Percentiles rank a stretch among this genome's conserved stretches.
These are phyloP conservation scores for Capsicum rhomboideum DNA, from an alignment of 257 asterid genomes.

Conservation along the genomic window DNA sequence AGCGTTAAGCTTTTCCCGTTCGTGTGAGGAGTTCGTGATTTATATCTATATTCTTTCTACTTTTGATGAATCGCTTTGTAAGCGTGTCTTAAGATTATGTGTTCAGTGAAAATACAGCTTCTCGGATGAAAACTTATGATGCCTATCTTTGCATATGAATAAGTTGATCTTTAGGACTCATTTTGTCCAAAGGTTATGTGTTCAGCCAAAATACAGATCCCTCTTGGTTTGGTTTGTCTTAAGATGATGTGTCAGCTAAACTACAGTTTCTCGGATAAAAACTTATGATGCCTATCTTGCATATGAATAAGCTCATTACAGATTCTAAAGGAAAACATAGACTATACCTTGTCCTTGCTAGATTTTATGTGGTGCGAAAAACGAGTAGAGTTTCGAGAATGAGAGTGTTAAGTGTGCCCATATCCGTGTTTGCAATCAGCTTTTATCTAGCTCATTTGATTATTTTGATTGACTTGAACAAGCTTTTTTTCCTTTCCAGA, in stretches of 20 bases:
- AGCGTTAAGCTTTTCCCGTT: background rate
- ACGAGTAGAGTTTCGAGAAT: background rate
- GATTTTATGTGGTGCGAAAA: background rate
- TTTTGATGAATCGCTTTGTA: background rate
- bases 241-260: background rate
- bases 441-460: background rate
- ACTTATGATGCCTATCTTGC: background rate
- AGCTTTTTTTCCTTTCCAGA: slow-evolving; percentile 35
- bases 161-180: background rate
- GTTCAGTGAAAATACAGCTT: background rate
- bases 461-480: background rate
- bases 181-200: background rate
- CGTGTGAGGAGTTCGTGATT: background rate
- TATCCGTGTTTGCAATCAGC: background rate
- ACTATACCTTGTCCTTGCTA: background rate
- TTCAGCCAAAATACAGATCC: too few relatives aligned
- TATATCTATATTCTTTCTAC: background rate
- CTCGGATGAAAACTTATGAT: background rate
- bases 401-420: background rate
- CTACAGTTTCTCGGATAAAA: background rate
- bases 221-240: background rate
- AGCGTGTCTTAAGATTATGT: background rate
- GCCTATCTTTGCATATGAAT: background rate
- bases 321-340: background rate
- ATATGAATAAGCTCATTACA: background rate